These are phyloP conservation scores for Takakia lepidozioides DNA, from an alignment of 225 moss, liverwort and hornwort genomes.

Conservation along the genomic window DNA sequence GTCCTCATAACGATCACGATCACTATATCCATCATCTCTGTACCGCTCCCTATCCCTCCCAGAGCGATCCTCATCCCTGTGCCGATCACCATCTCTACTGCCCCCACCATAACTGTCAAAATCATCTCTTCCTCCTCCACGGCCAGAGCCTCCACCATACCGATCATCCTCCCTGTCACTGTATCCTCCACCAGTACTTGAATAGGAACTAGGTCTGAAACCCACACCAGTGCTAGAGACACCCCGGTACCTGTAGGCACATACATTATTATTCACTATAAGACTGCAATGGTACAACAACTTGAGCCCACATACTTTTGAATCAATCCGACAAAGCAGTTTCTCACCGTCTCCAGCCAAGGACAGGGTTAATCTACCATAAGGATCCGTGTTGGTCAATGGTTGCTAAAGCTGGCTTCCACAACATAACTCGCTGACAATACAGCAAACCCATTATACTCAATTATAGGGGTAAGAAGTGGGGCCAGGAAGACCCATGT, in stretches of 20 bases:
- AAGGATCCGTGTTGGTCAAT: no score
- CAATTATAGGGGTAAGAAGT: no score
- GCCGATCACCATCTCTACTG: conserved; percentile 57
- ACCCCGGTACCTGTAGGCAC: conserved; percentile 67
- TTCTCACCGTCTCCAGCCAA: no score
- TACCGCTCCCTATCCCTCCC: conserved; percentile 65
- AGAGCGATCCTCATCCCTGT: conserved; percentile 71
- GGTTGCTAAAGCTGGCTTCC: no score
- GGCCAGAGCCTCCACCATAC: conserved; percentile 43
- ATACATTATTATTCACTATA: background rate
- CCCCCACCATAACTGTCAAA: conserved; percentile 52
- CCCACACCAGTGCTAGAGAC: conserved; percentile 71
- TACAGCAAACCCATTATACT: no score
- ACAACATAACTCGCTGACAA: no score
- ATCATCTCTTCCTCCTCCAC: conserved; percentile 73
- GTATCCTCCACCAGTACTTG: conserved; percentile 73
- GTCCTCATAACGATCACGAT: conserved; percentile 65
- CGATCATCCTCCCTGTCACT: conserved; percentile 76
- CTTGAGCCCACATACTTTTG: no score
- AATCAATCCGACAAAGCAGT: no score
- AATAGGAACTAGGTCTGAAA: conserved; percentile 67
- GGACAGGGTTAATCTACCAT: no score
- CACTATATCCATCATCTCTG: conserved; percentile 43
- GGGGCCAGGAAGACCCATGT: no score
- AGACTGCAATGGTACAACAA: no score